Evolutionary conservation across 2,329 filamentous ascomycete species (phyloP).

Genomic region (Thelonectria blattea): DNA sequence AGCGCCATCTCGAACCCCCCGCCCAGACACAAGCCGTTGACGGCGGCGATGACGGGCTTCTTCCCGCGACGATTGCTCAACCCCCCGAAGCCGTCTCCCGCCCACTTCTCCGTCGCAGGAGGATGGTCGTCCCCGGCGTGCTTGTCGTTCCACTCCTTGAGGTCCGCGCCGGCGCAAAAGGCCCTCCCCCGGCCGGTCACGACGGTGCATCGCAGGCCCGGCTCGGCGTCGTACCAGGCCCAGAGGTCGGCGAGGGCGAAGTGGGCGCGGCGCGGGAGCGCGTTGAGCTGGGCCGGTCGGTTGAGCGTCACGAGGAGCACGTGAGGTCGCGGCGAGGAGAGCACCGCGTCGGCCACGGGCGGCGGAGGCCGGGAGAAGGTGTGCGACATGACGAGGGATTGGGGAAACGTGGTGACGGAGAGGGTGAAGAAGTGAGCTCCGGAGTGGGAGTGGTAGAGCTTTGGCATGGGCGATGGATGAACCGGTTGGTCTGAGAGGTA

Average conservation of each 20-base stretch:
- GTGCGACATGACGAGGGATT: constrained; percentile 33
- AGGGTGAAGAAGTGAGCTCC: constrained; percentile 30
- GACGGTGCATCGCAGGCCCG: constrained; percentile 64
- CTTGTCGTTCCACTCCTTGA: constrained; percentile 65
- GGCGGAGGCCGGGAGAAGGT: constrained; percentile 48
- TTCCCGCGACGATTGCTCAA: constrained; percentile 68
- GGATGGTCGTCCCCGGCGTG: constrained; percentile 39
- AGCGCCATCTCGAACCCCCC: constrained; percentile 77
- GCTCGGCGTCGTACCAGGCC: constrained; percentile 68
- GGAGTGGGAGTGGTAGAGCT: constrained; percentile 25
- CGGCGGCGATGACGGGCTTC: constrained; percentile 76
- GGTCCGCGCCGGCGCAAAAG: constrained; percentile 71
- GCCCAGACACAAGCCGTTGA: constrained; percentile 75
- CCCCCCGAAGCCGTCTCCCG: constrained; percentile 61
- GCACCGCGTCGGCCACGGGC: constrained; percentile 46
- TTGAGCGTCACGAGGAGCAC: constrained; percentile 66
- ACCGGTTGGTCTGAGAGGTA: neutral
- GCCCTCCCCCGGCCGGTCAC: constrained; percentile 67
- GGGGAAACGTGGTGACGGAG: constrained; percentile 15
- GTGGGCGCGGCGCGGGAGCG: constrained; percentile 57
- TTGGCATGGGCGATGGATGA: constrained; percentile 2
- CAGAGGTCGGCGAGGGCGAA: constrained; percentile 55
- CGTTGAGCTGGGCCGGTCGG: constrained; percentile 64
- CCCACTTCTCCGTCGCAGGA: constrained; percentile 49
- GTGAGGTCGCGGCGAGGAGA: constrained; percentile 60